A percentile compares a stretch with the other conserved stretches of the same genome.
These are phyloP conservation scores for Entomortierella lignicola DNA, from an alignment of 192 early-diverging fungal genomes.

Conservation along the genomic window DNA sequence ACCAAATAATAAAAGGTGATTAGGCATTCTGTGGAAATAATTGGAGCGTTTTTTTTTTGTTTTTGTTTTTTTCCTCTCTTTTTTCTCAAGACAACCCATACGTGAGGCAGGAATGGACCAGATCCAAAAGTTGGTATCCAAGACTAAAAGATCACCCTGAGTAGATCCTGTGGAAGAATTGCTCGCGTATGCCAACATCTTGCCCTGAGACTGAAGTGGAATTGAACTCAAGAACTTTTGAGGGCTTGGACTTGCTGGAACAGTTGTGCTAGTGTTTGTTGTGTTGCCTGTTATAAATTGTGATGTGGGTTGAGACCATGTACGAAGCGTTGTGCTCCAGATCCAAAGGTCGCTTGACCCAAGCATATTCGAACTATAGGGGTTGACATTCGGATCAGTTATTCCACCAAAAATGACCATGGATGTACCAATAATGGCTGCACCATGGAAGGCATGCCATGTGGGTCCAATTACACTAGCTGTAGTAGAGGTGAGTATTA, in stretches of 20 bases:
- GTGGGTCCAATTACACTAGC: conserved; percentile 17
- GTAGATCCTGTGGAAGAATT: conserved; percentile 52
- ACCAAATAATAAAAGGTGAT: neutral
- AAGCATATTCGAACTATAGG: conserved; percentile 18
- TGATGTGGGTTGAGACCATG: conserved; percentile 57
- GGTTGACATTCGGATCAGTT: conserved; percentile 30
- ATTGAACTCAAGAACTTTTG: conserved; percentile 55
- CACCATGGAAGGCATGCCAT: conserved; percentile 52
- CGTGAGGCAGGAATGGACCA: conserved; percentile 61
- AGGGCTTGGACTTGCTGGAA: conserved; percentile 4
- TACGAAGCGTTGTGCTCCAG: conserved; percentile 57
- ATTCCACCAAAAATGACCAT: conserved; percentile 64
- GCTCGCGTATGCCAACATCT: conserved; percentile 51
- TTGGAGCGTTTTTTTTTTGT: neutral
- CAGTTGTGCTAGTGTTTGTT: neutral
- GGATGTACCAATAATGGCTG: conserved; percentile 47
- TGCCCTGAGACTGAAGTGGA: conserved; percentile 49
- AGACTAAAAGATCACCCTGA: conserved; percentile 47
- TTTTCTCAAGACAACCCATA: conserved; percentile 12
- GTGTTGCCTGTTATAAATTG: conserved; percentile 9
- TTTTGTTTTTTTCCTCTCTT: neutral
- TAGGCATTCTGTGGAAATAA: neutral
- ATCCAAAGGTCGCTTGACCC: conserved; percentile 59
- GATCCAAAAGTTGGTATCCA: conserved; percentile 57
- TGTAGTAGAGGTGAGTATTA: neutral